A percentile compares a stretch with the other conserved stretches of the same genome.
phyloP scores from a whole-genome alignment of 495 filamentous ascomycete genomes.

The Ramalina intermedia region DNA sequence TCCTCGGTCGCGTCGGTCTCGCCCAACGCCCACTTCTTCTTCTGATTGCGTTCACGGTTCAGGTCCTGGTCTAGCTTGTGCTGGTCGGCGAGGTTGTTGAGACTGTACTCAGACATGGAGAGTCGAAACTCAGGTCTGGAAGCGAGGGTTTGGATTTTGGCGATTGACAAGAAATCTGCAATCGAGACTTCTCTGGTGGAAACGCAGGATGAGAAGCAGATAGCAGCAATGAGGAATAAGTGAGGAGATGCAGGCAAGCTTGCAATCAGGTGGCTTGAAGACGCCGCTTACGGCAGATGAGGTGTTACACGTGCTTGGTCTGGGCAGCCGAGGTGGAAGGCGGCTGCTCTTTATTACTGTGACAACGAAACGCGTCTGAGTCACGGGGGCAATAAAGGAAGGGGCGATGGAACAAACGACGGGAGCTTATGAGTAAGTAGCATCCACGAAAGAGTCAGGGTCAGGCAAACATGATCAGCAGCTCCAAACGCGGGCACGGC shows the following conservation, averaged over 20 bases:
- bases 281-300: neutral
- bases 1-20: slow-evolving; percentile 8
- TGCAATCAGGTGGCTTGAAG: neutral
- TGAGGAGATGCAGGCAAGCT: neutral
- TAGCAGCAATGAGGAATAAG: neutral
- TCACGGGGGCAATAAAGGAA: slow-evolving; percentile 5
- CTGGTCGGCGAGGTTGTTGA: slow-evolving; percentile 15
- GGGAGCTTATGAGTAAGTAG: slow-evolving; percentile 1
- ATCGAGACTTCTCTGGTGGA: too few relatives aligned
- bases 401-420: neutral
- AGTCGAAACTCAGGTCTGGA: too few relatives aligned
- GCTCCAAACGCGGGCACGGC: neutral
- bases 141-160: too few relatives aligned
- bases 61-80: slow-evolving; percentile 34
- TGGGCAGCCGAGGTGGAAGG: neutral
- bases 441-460: neutral
- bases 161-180: too few relatives aligned
- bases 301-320: neutral
- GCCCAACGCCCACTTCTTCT: slow-evolving; percentile 41
- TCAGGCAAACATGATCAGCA: slow-evolving; percentile 1
- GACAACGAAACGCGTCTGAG: slow-evolving; percentile 9
- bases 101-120: slow-evolving; percentile 7
- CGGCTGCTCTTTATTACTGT: neutral
- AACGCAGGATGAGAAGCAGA: neutral
- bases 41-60: slow-evolving; percentile 36